A percentile compares a stretch with the other conserved stretches of the same genome.
These are phyloP conservation scores for Panaeolus papilionaceus DNA, from an alignment of 768 basidiomycete genomes.

Conservation along the genomic window DNA sequence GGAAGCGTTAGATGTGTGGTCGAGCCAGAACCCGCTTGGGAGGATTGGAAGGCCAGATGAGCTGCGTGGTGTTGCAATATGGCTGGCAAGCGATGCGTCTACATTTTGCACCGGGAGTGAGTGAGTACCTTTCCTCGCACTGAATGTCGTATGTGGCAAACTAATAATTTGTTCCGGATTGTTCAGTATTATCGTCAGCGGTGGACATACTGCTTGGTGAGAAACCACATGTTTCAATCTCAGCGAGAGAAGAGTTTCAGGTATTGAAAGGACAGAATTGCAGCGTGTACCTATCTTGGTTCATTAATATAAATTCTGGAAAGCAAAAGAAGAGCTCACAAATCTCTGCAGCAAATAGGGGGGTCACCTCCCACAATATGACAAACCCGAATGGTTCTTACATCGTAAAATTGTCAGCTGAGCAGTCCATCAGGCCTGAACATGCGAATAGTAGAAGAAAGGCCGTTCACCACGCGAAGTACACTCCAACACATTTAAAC, in stretches of 20 bases:
- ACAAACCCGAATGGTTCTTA: neutral
- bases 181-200: slow-evolving; percentile 62
- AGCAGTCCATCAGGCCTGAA: neutral
- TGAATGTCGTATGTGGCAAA: neutral
- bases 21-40: slow-evolving; percentile 69
- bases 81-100: slow-evolving; percentile 79
- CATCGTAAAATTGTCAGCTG: neutral
- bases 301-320: too few species aligned
- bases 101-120: slow-evolving; percentile 86
- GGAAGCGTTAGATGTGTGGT: slow-evolving; percentile 70
- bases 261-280: too few species aligned
- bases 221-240: neutral
- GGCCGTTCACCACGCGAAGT: neutral
- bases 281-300: too few species aligned
- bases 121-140: slow-evolving; percentile 46
- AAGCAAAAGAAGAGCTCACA: too few species aligned
- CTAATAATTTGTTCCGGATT: slow-evolving; percentile 8
- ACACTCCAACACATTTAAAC: neutral
- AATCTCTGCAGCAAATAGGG: too few species aligned
- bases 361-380: neutral
- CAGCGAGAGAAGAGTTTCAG: neutral
- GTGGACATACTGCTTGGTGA: slow-evolving; percentile 71
- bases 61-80: slow-evolving; percentile 70
- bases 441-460: neutral
- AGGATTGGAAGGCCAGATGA: slow-evolving; percentile 78